Conservation (phyloP, 169 alveolate species). For the Plasmodium fragile region DNA sequence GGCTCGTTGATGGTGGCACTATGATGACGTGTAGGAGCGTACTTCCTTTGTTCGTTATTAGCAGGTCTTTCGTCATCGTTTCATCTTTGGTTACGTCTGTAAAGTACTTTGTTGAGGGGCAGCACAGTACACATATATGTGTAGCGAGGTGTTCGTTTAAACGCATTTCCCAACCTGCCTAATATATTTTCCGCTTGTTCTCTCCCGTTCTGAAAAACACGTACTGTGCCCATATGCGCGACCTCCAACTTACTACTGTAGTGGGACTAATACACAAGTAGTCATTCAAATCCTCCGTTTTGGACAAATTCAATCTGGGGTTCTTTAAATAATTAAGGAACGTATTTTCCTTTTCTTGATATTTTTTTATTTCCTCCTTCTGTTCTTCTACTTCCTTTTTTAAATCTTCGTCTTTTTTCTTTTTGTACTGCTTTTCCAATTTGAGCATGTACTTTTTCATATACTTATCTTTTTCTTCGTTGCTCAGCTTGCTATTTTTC, state of each 20-base stretch:
- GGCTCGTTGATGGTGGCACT: conserved; percentile 45
- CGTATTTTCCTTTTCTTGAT: conserved; percentile 36
- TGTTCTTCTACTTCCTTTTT: conserved; percentile 44
- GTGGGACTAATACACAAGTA: conserved; percentile 57
- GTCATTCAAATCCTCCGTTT: conserved; percentile 37
- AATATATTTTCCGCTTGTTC: neutral
- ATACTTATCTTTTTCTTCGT: conserved; percentile 58
- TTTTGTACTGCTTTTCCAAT: conserved; percentile 45
- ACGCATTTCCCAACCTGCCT: neutral
- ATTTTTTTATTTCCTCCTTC: conserved; percentile 63
- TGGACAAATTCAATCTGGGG: conserved; percentile 67
- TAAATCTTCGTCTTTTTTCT: conserved; percentile 72
- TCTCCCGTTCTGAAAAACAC: neutral
- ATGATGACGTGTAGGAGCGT: conserved; percentile 48
- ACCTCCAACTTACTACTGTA: conserved; percentile 39
- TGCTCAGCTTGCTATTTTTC: conserved; percentile 36
- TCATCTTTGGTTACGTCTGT: conserved; percentile 36
- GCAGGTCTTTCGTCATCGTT: conserved; percentile 14
- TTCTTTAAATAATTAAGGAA: conserved; percentile 66
- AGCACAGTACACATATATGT: neutral
- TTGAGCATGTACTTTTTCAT: conserved; percentile 72
- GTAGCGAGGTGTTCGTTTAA: neutral
- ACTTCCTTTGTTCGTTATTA: conserved; percentile 64
- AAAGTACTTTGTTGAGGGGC: conserved; percentile 15
- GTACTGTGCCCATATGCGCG: neutral